Conservation (phyloP, 2,329 filamentous ascomycete species). For the Diplodia seriata region DNA sequence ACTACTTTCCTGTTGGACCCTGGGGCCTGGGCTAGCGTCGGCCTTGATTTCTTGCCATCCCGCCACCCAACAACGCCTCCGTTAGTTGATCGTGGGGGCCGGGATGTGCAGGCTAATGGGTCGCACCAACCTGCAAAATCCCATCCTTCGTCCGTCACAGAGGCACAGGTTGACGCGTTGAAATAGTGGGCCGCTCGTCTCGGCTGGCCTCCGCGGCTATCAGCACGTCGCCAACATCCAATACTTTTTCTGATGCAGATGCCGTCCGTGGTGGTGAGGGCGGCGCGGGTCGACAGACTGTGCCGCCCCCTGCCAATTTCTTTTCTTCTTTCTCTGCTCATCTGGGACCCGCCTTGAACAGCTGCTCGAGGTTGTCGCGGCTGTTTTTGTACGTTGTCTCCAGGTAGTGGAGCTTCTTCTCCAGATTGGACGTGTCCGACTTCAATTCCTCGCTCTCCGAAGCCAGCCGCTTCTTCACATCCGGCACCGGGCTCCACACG, state of each 20-base stretch:
- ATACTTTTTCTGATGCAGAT: constrained; percentile 38
- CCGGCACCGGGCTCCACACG: constrained; percentile 74
- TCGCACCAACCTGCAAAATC: not conserved
- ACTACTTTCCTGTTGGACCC: constrained; percentile 28
- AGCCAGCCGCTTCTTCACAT: constrained; percentile 77
- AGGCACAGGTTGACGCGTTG: not conserved
- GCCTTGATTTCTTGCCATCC: not conserved
- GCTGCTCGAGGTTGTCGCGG: constrained; percentile 86
- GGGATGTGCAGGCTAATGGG: not conserved
- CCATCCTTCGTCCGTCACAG: constrained; percentile 1
- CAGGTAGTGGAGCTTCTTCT: constrained; percentile 89
- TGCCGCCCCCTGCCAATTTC: constrained; percentile 38
- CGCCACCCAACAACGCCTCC: constrained; percentile 9
- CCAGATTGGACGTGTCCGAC: constrained; percentile 77
- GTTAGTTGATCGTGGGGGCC: constrained; percentile 22
- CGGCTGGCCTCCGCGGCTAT: constrained; percentile 3
- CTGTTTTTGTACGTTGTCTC: constrained; percentile 97
- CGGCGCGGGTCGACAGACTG: constrained; percentile 30
- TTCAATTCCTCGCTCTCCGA: constrained; percentile 77
- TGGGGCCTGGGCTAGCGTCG: constrained; percentile 20
- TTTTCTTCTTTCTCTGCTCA: constrained; percentile 34
- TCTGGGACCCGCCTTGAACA: constrained; percentile 64
- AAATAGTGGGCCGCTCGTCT: constrained; percentile 5
- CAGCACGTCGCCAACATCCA: constrained; percentile 2
- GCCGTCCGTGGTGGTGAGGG: constrained; percentile 43